A percentile compares a stretch with the other conserved stretches of the same genome.
phyloP scores from a whole-genome alignment of 306 rosid genomes.

The Acacia crassicarpa region DNA sequence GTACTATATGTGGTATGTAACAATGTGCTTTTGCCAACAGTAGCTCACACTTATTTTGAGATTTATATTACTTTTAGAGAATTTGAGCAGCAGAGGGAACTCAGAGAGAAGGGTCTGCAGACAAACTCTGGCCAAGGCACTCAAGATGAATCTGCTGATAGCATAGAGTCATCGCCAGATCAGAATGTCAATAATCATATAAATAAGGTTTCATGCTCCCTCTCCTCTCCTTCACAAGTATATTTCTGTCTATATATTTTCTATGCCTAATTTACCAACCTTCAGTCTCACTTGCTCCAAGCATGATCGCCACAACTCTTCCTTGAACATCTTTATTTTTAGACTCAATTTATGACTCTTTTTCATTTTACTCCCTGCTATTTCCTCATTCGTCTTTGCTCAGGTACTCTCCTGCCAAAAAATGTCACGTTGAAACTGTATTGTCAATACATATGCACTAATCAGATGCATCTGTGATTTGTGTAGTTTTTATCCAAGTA shows the following conservation, averaged over 20 bases:
- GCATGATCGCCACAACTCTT: conserved; percentile 5
- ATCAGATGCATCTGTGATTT: conserved; percentile 8
- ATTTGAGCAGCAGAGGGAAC: conserved; percentile 99
- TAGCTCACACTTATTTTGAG: conserved; percentile 33
- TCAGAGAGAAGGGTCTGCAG: conserved; percentile 88
- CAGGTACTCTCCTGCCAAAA: neutral
- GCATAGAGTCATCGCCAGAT: conserved; percentile 63
- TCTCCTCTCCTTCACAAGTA: conserved; percentile 11
- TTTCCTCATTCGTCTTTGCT: neutral
- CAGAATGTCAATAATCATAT: conserved; percentile 63
- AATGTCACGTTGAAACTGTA: neutral
- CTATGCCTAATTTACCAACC: neutral
- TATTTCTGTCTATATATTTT: conserved; percentile 10
- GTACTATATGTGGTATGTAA: conserved; percentile 47
- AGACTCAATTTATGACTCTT: neutral
- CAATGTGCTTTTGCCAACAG: conserved; percentile 34
- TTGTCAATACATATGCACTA: neutral
- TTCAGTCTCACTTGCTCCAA: neutral
- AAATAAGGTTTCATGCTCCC: conserved; percentile 57
- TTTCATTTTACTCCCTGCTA: neutral
- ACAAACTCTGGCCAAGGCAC: conserved; percentile 70
- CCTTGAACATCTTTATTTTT: neutral
- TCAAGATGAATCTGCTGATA: conserved; percentile 63
- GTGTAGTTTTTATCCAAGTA: neutral
- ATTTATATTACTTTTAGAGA: conserved; percentile 68